phyloP scores from a whole-genome alignment of 345 rosid genomes.

The Melaleuca alternifolia region DNA sequence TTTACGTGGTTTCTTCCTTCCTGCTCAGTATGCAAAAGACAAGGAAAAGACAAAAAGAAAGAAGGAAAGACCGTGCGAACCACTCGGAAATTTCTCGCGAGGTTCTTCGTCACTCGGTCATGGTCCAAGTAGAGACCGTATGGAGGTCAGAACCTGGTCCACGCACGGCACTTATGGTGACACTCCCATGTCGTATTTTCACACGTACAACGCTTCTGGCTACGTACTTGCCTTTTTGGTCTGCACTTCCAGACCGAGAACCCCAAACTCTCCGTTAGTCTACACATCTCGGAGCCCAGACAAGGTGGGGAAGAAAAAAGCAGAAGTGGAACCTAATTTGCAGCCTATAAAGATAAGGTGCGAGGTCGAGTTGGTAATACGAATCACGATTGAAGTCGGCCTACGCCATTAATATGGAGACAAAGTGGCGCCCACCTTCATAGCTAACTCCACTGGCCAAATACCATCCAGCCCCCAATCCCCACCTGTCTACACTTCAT shows the following conservation, averaged over 20 bases:
- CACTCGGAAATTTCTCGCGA: background rate
- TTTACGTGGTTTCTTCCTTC: background rate
- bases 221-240: background rate
- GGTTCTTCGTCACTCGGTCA: background rate
- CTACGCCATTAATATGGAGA: background rate
- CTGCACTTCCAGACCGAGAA: background rate
- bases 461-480: background rate
- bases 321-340: background rate
- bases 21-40: background rate
- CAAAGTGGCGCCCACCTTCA: background rate
- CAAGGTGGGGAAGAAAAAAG: background rate
- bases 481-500: background rate
- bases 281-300: background rate
- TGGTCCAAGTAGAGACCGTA: background rate
- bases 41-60: background rate
- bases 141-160: background rate
- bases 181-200: background rate
- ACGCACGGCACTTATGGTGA: background rate
- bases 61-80: background rate
- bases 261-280: background rate
- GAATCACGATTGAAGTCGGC: background rate
- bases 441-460: background rate
- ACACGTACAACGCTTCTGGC: background rate
- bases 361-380: background rate
- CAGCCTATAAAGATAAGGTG: background rate